Conservation (phyloP, 2,329 filamentous ascomycete genomes). For the Aspergillus thermomutatus region DNA sequence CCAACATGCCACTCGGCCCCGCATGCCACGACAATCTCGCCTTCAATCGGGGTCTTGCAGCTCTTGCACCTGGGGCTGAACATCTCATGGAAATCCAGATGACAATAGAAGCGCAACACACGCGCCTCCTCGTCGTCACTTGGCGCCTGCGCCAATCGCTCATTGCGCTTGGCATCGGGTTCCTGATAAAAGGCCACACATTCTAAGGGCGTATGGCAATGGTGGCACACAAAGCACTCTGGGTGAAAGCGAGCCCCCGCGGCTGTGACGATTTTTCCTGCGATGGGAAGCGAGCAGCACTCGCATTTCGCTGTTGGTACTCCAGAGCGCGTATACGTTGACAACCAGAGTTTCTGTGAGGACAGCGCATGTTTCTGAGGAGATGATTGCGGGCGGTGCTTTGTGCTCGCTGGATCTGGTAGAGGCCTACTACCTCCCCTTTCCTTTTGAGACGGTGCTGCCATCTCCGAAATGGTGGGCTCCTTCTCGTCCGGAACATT, state of each 20-base stretch:
- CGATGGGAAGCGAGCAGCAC: slow-evolving; percentile 78
- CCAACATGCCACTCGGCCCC: slow-evolving; percentile 96
- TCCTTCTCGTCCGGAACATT: slow-evolving; percentile 47
- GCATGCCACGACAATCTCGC: slow-evolving; percentile 89
- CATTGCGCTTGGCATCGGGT: slow-evolving; percentile 66
- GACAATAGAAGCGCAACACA: slow-evolving; percentile 84
- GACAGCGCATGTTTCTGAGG: slow-evolving; percentile 36
- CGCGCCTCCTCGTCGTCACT: slow-evolving; percentile 61
- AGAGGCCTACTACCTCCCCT: slow-evolving; percentile 10
- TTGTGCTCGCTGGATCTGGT: slow-evolving; percentile 14
- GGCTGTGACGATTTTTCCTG: slow-evolving; percentile 84
- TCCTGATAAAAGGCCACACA: slow-evolving; percentile 96
- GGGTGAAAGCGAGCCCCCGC: slow-evolving; percentile 85
- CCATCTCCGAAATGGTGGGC: slow-evolving; percentile 37
- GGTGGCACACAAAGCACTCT: slow-evolving; percentile 84
- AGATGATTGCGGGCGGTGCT: slow-evolving; percentile 22
- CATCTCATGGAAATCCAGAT: slow-evolving; percentile 96
- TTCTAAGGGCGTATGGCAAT: slow-evolving; percentile 84
- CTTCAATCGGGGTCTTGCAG: slow-evolving; percentile 94
- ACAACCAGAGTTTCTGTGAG: slow-evolving; percentile 34
- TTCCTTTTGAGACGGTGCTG: slow-evolving; percentile 11
- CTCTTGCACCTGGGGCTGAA: slow-evolving; percentile 92
- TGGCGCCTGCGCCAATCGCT: slow-evolving; percentile 65
- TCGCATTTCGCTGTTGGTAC: slow-evolving; percentile 71
- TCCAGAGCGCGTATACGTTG: slow-evolving; percentile 45